These are phyloP conservation scores for Canavalia gladiata DNA, from an alignment of 306 rosid genomes.

Conservation along the genomic window DNA sequence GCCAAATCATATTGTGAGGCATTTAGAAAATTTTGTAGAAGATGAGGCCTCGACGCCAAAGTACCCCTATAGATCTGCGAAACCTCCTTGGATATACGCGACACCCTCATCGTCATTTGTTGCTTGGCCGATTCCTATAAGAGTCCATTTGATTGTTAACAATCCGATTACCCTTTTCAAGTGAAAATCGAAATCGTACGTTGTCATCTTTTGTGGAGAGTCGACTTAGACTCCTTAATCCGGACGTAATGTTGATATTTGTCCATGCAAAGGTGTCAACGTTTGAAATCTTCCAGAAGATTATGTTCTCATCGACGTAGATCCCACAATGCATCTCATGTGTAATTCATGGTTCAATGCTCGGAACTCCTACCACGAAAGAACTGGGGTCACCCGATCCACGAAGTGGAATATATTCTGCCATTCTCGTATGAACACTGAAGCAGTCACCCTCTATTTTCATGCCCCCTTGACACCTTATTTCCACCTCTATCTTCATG, in stretches of 20 bases:
- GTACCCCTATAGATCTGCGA: too few relatives aligned
- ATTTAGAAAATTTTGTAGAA: conserved; percentile 34
- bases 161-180: neutral
- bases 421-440: conserved; percentile 92
- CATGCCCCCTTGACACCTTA: conserved; percentile 92
- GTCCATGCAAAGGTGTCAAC: conserved; percentile 34
- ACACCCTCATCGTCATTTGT: too few relatives aligned
- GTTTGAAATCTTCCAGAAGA: conserved; percentile 27
- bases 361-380: conserved; percentile 73
- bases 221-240: neutral
- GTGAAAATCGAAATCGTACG: neutral
- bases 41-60: too few relatives aligned
- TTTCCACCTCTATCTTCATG: conserved; percentile 89
- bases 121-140: too few relatives aligned
- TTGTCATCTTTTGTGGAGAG: conserved; percentile 25
- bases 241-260: conserved; percentile 1
- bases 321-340: conserved; percentile 24
- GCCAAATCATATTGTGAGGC: conserved; percentile 97
- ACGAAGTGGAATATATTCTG: conserved; percentile 82
- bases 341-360: conserved; percentile 59
- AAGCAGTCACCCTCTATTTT: conserved; percentile 68
- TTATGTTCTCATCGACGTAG: conserved; percentile 18
- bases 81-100: too few relatives aligned
- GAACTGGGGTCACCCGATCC: conserved; percentile 81
- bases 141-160: too few relatives aligned